Evolutionary conservation across 345 rosid species (phyloP).

Genomic region (Ceriops decandra): DNA sequence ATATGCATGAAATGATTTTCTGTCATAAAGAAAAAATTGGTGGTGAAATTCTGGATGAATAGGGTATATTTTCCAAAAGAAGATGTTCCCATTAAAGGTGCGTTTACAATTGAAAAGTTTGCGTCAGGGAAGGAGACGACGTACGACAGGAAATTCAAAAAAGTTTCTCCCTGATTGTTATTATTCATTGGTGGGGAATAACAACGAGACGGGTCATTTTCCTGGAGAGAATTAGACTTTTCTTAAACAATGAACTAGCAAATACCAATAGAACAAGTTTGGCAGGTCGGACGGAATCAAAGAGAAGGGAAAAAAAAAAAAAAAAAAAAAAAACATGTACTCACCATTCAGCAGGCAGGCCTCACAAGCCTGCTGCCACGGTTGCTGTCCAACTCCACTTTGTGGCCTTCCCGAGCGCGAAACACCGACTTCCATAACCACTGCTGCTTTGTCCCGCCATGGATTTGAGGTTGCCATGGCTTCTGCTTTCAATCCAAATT

Average conservation of each 20-base stretch:
- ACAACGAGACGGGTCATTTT: too few species aligned
- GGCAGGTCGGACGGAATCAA: neutral
- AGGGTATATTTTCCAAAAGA: too few species aligned
- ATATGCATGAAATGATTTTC: too few species aligned
- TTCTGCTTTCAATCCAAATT: constrained; percentile 40
- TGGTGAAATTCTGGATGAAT: too few species aligned
- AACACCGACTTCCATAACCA: neutral
- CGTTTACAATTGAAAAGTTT: too few species aligned
- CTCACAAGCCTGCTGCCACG: constrained; percentile 49
- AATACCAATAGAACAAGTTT: neutral
- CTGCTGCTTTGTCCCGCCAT: constrained; percentile 26
- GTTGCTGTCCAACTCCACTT: constrained; percentile 53
- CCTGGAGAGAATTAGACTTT: constrained; percentile 13
- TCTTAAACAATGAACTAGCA: neutral
- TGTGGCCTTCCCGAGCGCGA: constrained; percentile 23
- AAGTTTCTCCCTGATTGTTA: too few species aligned
- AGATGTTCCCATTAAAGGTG: too few species aligned
- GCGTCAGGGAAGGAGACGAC: too few species aligned
- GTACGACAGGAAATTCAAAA: too few species aligned
- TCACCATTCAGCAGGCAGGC: constrained; percentile 43
- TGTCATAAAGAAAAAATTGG: too few species aligned
- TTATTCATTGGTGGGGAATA: too few species aligned
- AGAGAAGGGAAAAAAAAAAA: too few species aligned
- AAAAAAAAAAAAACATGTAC: constrained; percentile 28
- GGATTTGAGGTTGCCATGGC: constrained; percentile 42